Evolutionary conservation across 2,329 filamentous ascomycete genomes (phyloP), one percentile per base, ranked within the genome.

Genomic region (Falciphora oryzae): DNA sequence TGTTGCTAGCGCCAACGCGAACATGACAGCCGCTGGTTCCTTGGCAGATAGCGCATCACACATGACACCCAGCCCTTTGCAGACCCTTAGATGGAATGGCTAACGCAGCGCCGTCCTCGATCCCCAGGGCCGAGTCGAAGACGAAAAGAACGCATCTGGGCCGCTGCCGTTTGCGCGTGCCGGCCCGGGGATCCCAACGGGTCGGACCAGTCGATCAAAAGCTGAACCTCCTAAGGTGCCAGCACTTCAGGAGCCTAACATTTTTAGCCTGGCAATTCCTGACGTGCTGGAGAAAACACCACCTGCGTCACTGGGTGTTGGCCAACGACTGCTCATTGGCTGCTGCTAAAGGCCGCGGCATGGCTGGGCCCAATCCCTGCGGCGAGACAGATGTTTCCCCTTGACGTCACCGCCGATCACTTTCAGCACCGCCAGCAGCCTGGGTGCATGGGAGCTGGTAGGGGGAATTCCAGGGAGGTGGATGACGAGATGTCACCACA

Each of bases 401-500:
- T 22, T 62, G 60, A 62, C 60, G 38, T 62, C 60, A 62, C n/a
- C 25, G 27, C 18, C 28, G 29, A 50, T 50, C 32, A 14, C 38
- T 11, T 16, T 44, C 38, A 8, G 7, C 32, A 29, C 29, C 29
- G 29, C 29, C 29, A 6, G 6, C 29, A 29, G 29, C 29, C 3
- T 29, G 29, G 29, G 29, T 29, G 29, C 29, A 35, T 61, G 31
- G 29, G 22, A 11, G 16, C 7, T 35, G 10, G 22, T 14, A 13
- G 31, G 1, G 10, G n/a, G 18, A 16, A 14, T 11, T 62, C 18
- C 32, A 44, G n/a, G 35, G n/a, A 3, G 11, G 29, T 7, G 18
- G 29, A 62, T 62, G 60, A 50, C 60, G 60, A 50, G 29, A n/a
- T 31, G 38, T 25, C 35, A 35, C 53, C 16, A 50, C 60, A 50